Conservation (phyloP, 164 flowering plant genomes). For the Magnolia changhungtana region DNA sequence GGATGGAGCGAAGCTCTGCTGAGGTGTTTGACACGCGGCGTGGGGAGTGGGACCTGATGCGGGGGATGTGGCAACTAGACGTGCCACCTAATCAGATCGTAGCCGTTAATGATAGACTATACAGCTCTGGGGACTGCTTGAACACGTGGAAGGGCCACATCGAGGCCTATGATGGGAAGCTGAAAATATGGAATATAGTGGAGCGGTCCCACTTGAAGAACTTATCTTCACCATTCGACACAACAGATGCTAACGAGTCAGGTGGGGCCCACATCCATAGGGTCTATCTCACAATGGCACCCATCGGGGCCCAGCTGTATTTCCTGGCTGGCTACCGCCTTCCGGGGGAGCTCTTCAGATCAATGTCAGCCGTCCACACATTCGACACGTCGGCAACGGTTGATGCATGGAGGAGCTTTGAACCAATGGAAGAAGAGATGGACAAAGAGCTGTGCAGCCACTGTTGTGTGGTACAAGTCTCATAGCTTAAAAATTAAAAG, state of each 20-base stretch:
- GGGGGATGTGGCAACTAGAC: constrained; percentile 59
- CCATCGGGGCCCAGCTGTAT: constrained; percentile 43
- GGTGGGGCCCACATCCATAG: constrained; percentile 12
- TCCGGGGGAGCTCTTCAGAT: constrained; percentile 21
- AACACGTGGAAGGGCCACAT: constrained; percentile 67
- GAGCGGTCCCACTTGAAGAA: constrained; percentile 36
- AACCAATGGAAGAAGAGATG: constrained; percentile 42
- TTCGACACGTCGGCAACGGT: constrained; percentile 44
- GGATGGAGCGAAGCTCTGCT: constrained; percentile 45
- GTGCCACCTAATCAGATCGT: constrained; percentile 67
- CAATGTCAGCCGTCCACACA: constrained; percentile 36
- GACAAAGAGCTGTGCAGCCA: constrained; percentile 56
- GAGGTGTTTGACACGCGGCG: constrained; percentile 41
- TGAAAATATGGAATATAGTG: constrained; percentile 53
- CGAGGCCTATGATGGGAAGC: constrained; percentile 46
- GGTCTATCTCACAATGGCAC: constrained; percentile 55
- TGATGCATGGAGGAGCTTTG: constrained; percentile 51
- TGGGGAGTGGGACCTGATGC: constrained; percentile 39
- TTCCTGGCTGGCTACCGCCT: constrained; percentile 50
- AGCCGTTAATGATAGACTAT: constrained; percentile 35
- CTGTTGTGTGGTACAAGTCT: constrained; percentile 45
- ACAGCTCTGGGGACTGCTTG: constrained; percentile 64
- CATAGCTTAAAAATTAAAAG: background rate
- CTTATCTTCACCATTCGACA: constrained; percentile 24
- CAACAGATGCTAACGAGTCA: constrained; percentile 1